Evolutionary conservation across 495 filamentous ascomycete genomes (phyloP), one percentile per base, ranked within the genome.

Genomic region (Aspergillus mulundensis): DNA sequence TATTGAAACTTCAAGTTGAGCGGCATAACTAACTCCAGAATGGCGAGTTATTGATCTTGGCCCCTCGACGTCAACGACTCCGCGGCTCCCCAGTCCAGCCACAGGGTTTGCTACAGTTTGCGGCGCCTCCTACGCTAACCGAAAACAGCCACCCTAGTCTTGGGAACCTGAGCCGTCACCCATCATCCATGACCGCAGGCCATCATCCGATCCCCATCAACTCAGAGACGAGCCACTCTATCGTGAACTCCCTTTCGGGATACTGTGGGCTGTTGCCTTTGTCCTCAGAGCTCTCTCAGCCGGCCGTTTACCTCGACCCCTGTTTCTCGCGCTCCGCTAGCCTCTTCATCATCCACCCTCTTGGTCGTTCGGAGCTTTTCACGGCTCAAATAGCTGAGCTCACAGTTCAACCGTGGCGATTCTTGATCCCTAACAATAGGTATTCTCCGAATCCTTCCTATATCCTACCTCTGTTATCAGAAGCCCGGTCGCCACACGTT

Each of bases 341-440:
- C 53, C 63, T 52, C 52, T 61, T 57, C 61, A 39, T 64, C 65
- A 59, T 57, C 62, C 54, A 49, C 48, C 63, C 58, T 60, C 61
- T 65, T 69, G 65, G 65, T 71, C 62, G 62, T 67, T 61, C 49
- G 61, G 59, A 67, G 67, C 66, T 66, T 70, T 69, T 66, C 56
- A 66, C 52, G 66, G 72, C 77, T 64, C 73, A 74, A 56, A 64
- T 68, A 66, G 70, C 62, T 66, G 58, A 75, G 57, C 61, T 64
- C 65, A 42, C 67, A 69, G 68, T 75, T 62, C 65, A 64, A 70
- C 66, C 66, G 77, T 80, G 80, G 77, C 78, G 74, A 75, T 67
- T 63, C 63, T 64, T 66, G 69, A 68, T 63, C 67, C 67, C 70
- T 81, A 73, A 81, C 76, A 69, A 66, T 73, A 81, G 78, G 80